phyloP scores from a whole-genome alignment of 2,329 filamentous ascomycete genomes.

The Colletotrichum acutatum region DNA sequence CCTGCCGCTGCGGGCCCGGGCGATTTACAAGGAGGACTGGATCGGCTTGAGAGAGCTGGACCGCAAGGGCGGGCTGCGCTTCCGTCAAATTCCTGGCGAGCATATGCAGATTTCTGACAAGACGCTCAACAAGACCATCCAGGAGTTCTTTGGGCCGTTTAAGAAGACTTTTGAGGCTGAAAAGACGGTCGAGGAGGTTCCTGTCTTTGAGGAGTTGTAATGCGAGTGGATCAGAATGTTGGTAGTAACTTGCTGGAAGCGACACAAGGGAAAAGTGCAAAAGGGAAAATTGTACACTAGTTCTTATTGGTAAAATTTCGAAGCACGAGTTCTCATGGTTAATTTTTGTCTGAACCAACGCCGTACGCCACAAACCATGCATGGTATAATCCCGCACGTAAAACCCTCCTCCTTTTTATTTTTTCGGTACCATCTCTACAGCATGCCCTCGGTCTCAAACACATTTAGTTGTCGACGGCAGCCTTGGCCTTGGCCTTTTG shows the following conservation, averaged over 20 bases:
- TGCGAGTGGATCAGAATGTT: neutral
- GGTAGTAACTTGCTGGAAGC: neutral
- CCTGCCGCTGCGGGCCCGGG: conserved; percentile 74
- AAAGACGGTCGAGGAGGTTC: conserved; percentile 32
- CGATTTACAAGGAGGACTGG: conserved; percentile 92
- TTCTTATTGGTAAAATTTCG: conserved; percentile 21
- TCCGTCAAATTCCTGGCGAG: conserved; percentile 76
- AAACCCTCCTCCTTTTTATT: conserved; percentile 7
- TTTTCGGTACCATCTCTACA: neutral
- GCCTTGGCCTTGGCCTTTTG: conserved; percentile 68
- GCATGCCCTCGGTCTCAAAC: neutral
- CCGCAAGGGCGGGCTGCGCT: conserved; percentile 80
- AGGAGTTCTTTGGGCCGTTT: conserved; percentile 71
- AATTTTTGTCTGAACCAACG: conserved; percentile 34
- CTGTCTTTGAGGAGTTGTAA: conserved; percentile 51
- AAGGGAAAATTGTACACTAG: conserved; percentile 33
- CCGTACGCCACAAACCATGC: conserved; percentile 38
- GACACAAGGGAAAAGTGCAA: neutral
- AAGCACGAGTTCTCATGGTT: conserved; percentile 23
- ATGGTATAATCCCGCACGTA: conserved; percentile 36
- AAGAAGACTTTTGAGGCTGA: conserved; percentile 49
- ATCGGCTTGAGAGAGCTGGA: conserved; percentile 85
- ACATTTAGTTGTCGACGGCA: conserved; percentile 56
- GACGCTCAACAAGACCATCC: conserved; percentile 73
- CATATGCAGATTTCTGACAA: conserved; percentile 85